Evolutionary conservation across 371 early-diverging fungal species (phyloP), one percentile per base, ranked within the genome.

Genomic region (Mycotypha africana): DNA sequence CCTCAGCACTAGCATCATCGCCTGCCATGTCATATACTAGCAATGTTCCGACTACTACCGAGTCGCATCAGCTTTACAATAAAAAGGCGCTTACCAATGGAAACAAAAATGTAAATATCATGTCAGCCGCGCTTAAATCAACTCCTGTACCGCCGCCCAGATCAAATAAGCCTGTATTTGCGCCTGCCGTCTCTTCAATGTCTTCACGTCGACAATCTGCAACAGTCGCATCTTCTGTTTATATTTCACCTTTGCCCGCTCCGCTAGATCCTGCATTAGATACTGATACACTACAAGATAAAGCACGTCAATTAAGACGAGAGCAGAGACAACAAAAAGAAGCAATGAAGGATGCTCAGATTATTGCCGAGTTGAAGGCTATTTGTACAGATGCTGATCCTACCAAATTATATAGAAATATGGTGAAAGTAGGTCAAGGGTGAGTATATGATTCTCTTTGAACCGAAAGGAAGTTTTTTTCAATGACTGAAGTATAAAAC

Each of bases 331-430:
- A 44, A 37, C 49, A 51, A 28, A 55, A 62, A 24, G 56, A 51
- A 35, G 56, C 62, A 2, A 30, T 47, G 6, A 60, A 58, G 20
- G 65, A 67, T 48, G 67, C 65, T 26, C 91, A 92, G 38, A 78
- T 97, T n/a, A 81, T 97, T 40, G 85, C 84, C 17, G 79, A 87
- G 22, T 75, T 97, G 19, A 73, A 79, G 53, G 84, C 87, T 5
- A 87, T 97, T 34, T 93, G 94, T 67, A 93, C 88, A 28, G 85
- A 84, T 44, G 92, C 85, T 21, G 95, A 97, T 72, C 95, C 95
- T 9, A 82, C 79, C 12, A 63, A 68, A 51, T 24, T 65, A 14
- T 75, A 76, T 54, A 49, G 67, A 38, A 81, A 81, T 30, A 64
- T 82, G 51, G 62, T 75, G 22, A 85, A 85, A 62, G 82, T 86